A percentile compares a stretch with the other conserved stretches of the same genome.
Conservation (phyloP, 345 rosid species). For the Eutrema yunnanense region DNA sequence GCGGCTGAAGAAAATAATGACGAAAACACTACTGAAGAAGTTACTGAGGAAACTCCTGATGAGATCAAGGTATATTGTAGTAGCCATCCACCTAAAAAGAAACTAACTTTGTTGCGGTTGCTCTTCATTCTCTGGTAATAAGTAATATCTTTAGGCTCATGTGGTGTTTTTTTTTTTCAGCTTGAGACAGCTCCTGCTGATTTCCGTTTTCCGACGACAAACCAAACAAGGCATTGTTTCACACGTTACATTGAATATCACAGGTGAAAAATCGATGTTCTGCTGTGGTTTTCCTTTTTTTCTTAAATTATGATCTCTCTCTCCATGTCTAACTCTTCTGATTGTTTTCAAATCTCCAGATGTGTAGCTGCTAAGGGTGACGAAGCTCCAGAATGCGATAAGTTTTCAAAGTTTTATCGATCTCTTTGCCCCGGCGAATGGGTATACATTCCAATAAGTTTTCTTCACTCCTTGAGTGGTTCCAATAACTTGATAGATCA, state of each 20-base stretch:
- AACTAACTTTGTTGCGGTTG: neutral
- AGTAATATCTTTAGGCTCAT: constrained; percentile 2
- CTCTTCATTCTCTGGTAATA: neutral
- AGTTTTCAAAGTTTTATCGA: constrained; percentile 88
- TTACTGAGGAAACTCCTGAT: constrained; percentile 58
- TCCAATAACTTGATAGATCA: neutral
- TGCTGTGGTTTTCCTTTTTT: neutral
- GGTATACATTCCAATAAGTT: constrained; percentile 35
- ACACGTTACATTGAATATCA: constrained; percentile 92
- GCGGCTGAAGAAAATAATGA: constrained; percentile 42
- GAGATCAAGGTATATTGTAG: constrained; percentile 61
- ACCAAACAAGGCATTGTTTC: constrained; percentile 98
- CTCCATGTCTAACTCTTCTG: neutral
- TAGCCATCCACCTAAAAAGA: neutral
- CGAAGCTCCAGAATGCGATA: constrained; percentile 83
- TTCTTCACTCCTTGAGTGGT: neutral
- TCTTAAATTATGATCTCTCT: neutral
- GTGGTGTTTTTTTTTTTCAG: constrained; percentile 34
- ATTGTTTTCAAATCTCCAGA: constrained; percentile 33
- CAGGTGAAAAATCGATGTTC: constrained; percentile 39
- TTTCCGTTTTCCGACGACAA: constrained; percentile 97
- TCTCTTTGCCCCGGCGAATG: constrained; percentile 97
- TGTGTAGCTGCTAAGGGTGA: constrained; percentile 95
- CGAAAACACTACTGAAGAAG: constrained; percentile 40
- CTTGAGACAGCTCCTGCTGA: constrained; percentile 99